Percentiles rank a stretch among this genome's conserved stretches.
phyloP scores from a whole-genome alignment of 495 filamentous ascomycete species.

The Penicillium steckii region DNA sequence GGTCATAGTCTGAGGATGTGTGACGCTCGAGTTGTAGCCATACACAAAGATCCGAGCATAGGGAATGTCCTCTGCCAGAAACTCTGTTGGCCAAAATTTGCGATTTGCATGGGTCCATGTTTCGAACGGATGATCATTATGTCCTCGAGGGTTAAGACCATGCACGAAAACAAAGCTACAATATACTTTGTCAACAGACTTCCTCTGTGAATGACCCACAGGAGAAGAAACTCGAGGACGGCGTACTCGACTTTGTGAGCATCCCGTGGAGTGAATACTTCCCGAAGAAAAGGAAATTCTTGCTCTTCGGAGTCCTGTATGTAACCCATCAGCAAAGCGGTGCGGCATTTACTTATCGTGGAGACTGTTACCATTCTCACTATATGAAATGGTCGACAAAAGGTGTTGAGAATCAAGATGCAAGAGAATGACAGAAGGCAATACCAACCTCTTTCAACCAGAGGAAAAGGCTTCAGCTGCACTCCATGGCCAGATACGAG shows the following conservation, averaged over 20 bases:
- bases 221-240: neutral
- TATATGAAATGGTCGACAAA: neutral
- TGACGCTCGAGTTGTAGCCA: slow-evolving; percentile 44
- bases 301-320: slow-evolving; percentile 24
- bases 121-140: slow-evolving; percentile 37
- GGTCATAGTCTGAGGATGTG: slow-evolving; percentile 37
- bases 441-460: neutral
- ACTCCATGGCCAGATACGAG: slow-evolving; percentile 9
- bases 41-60: slow-evolving; percentile 41
- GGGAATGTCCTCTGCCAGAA: slow-evolving; percentile 38
- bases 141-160: slow-evolving; percentile 38
- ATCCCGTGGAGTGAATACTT: slow-evolving; percentile 31
- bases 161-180: slow-evolving; percentile 39
- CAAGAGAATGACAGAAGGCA: neutral
- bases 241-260: slow-evolving; percentile 33
- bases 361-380: slow-evolving; percentile 7
- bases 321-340: neutral
- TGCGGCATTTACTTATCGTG: neutral
- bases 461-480: neutral
- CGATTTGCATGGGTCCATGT: slow-evolving; percentile 41
- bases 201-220: neutral
- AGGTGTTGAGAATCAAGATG: neutral
- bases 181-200: neutral
- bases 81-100: slow-evolving; percentile 42
- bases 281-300: slow-evolving; percentile 38